phyloP scores from a whole-genome alignment of 2,329 filamentous ascomycete genomes.

The Aspergillus neoniger region DNA sequence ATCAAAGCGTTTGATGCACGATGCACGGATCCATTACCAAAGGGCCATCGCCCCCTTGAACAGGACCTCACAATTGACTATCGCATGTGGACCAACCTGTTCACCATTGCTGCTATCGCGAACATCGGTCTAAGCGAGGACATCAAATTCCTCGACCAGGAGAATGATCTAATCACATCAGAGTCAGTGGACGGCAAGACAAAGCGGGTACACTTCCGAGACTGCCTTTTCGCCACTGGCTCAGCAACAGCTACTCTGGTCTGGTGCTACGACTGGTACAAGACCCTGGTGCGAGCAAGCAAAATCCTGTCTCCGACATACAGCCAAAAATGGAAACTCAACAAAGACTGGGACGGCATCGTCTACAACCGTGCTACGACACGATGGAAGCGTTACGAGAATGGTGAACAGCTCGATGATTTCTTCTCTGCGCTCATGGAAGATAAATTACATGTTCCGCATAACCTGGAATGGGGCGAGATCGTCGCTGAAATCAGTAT shows the following conservation, averaged over 20 bases:
- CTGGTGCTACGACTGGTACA: constrained; percentile 28
- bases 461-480: constrained; percentile 57
- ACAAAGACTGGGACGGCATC: constrained; percentile 24
- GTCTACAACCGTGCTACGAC: constrained; percentile 24
- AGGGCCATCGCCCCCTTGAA: not conserved
- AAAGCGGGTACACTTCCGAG: constrained; percentile 22
- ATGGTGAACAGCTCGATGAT: constrained; percentile 57
- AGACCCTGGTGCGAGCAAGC: constrained; percentile 17
- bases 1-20: constrained; percentile 38
- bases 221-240: constrained; percentile 19
- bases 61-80: constrained; percentile 38
- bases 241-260: constrained; percentile 22
- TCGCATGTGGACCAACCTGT: constrained; percentile 41
- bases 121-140: constrained; percentile 42
- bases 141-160: constrained; percentile 41
- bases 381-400: constrained; percentile 24
- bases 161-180: constrained; percentile 30
- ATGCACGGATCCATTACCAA: constrained; percentile 28
- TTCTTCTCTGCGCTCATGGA: constrained; percentile 59
- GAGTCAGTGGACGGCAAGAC: constrained; percentile 24
- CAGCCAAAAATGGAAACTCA: constrained; percentile 20
- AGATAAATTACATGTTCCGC: constrained; percentile 42
- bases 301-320: constrained; percentile 24
- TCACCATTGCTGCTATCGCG: constrained; percentile 42
- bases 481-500: constrained; percentile 55